phyloP scores from a whole-genome alignment of 148 eudicot genomes.

The Fagopyrum tataricum region DNA sequence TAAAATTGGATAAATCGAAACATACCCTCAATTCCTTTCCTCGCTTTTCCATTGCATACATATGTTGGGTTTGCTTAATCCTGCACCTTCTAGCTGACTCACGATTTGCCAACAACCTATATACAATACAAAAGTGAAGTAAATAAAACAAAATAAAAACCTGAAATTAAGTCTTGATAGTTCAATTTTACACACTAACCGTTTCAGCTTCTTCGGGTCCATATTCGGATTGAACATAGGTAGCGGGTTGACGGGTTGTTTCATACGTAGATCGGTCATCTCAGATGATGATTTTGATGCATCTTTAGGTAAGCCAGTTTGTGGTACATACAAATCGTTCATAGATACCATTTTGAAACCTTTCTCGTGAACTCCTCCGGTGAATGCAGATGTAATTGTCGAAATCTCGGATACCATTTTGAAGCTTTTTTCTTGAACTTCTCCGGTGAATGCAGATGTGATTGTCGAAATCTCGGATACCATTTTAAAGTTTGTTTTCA shows the following conservation, averaged over 20 bases:
- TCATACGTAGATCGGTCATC: background rate
- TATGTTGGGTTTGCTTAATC: background rate
- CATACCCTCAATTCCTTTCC: background rate
- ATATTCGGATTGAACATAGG: background rate
- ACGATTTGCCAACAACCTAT: slow-evolving; percentile 1
- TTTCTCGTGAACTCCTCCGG: background rate
- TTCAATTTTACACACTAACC: background rate
- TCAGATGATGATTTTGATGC: background rate
- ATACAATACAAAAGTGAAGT: background rate
- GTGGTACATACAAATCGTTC: background rate
- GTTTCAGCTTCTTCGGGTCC: slow-evolving; percentile 6
- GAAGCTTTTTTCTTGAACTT: no score
- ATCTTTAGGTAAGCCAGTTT: background rate
- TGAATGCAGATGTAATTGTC: background rate
- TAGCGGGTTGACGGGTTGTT: background rate
- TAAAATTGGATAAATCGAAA: background rate
- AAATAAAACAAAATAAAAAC: background rate
- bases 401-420: background rate
- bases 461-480: no score
- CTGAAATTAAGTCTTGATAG: no score
- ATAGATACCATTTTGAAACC: background rate
- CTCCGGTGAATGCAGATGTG: no score
- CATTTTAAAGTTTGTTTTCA: no score
- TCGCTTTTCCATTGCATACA: background rate
- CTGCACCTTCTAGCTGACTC: background rate